Conservation (phyloP, 371 early-diverging fungal species). For the Blastocladiella emersonii region DNA sequence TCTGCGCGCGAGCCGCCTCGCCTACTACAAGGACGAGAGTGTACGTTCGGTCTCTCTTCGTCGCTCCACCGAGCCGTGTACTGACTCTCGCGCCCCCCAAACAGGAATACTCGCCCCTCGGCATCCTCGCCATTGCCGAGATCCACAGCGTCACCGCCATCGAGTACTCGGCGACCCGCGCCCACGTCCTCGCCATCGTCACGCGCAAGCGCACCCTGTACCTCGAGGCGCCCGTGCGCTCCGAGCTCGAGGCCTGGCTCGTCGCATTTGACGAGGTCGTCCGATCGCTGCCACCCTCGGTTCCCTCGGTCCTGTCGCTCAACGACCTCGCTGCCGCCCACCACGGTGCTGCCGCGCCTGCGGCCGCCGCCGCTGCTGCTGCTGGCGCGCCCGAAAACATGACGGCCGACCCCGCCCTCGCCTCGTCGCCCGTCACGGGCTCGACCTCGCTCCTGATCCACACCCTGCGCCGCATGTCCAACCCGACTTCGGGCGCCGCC, state of each 20-base stretch:
- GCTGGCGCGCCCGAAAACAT: not conserved
- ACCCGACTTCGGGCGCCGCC: too few relatives aligned
- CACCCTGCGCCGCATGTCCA: too few relatives aligned
- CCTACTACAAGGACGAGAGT: constrained; percentile 11
- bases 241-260: not conserved
- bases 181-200: not conserved
- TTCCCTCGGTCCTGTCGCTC: not conserved
- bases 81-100: too few relatives aligned
- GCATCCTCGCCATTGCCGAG: not conserved
- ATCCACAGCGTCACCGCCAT: not conserved
- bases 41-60: not conserved
- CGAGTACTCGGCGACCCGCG: not conserved
- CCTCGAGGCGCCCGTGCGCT: not conserved
- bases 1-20: not conserved
- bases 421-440: too few relatives aligned
- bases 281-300: not conserved
- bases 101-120: not conserved
- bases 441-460: too few relatives aligned
- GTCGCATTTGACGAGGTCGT: constrained; percentile 2
- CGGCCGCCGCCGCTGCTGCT: not conserved
- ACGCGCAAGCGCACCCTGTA: not conserved
- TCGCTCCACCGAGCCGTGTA: too few relatives aligned
- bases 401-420: too few relatives aligned
- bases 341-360: not conserved
- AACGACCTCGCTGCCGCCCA: not conserved